These are phyloP conservation scores for Halophytophthora polymorphica DNA, from an alignment of 352 stramenopile species.

Conservation along the genomic window DNA sequence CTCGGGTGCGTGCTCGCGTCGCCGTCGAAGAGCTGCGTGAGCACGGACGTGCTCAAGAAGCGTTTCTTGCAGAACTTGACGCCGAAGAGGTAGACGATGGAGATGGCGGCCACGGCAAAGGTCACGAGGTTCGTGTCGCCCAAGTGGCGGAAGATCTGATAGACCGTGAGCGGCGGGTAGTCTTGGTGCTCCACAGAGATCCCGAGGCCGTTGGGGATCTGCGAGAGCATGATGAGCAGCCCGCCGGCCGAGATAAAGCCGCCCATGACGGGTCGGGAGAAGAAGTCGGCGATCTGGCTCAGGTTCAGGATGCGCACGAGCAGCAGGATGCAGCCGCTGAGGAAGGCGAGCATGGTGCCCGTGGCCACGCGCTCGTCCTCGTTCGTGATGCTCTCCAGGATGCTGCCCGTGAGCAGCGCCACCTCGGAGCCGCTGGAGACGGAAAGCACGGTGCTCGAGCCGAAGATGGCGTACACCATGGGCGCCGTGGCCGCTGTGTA, in stretches of 20 bases:
- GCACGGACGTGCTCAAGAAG: conserved; percentile 23
- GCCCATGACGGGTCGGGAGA: conserved; percentile 86
- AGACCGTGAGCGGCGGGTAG: conserved; percentile 49
- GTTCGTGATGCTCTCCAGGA: conserved; percentile 38
- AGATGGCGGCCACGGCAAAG: conserved; percentile 56
- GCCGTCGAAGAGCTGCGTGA: conserved; percentile 17
- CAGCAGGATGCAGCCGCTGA: conserved; percentile 75
- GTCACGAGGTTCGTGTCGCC: conserved; percentile 62
- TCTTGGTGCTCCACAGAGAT: conserved; percentile 50
- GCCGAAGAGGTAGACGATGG: conserved; percentile 46
- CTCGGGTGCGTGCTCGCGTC: conserved; percentile 1
- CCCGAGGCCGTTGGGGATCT: conserved; percentile 81
- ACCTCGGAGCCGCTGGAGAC: conserved; percentile 73
- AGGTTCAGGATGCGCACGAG: conserved; percentile 76
- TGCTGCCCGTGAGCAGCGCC: conserved; percentile 40
- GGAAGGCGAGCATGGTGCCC: conserved; percentile 53
- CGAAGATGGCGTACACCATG: conserved; percentile 81
- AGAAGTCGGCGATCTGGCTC: conserved; percentile 85
- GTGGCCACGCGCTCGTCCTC: conserved; percentile 42
- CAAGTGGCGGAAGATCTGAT: conserved; percentile 52
- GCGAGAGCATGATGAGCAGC: conserved; percentile 88
- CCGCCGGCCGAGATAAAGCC: conserved; percentile 88
- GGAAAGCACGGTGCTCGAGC: conserved; percentile 67
- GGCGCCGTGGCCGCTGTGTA: conserved; percentile 83
- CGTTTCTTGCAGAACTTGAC: conserved; percentile 35